Evolutionary conservation across 208 protist species (phyloP).

Genomic region (Acanthamoeba castellanii): DNA sequence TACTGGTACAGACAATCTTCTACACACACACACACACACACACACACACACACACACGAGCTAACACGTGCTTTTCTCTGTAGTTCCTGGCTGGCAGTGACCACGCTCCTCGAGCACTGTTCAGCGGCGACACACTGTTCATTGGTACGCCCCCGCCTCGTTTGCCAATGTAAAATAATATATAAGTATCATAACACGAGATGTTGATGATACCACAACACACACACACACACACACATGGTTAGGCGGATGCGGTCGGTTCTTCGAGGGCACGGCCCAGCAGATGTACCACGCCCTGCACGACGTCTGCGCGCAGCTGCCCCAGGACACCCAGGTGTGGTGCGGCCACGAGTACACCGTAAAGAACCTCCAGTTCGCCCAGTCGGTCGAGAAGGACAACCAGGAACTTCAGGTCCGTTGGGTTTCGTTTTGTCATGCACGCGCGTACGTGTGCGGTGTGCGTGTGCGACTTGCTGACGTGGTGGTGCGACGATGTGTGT

Average conservation of each 20-base stretch:
- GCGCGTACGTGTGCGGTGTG: too few relatives aligned
- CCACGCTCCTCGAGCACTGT: conserved; percentile 85
- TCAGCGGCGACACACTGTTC: conserved; percentile 96
- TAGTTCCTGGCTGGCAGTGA: conserved; percentile 78
- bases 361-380: conserved; percentile 82
- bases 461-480: neutral
- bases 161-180: too few relatives aligned
- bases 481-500: neutral
- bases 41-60: neutral
- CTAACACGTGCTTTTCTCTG: neutral
- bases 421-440: too few relatives aligned
- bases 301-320: conserved; percentile 70
- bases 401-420: conserved; percentile 48
- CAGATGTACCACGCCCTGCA: conserved; percentile 80
- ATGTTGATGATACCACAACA: too few relatives aligned
- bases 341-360: conserved; percentile 86
- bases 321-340: conserved; percentile 75
- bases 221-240: too few relatives aligned
- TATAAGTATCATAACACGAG: too few relatives aligned
- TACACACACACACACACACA: neutral
- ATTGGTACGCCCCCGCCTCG: conserved; percentile 78
- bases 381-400: conserved; percentile 79
- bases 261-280: conserved; percentile 93
- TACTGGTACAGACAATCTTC: conserved; percentile 85
- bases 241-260: conserved; percentile 91